Conservation (phyloP, 441 rosid genomes). For the Arabidopsis hybrid region DNA sequence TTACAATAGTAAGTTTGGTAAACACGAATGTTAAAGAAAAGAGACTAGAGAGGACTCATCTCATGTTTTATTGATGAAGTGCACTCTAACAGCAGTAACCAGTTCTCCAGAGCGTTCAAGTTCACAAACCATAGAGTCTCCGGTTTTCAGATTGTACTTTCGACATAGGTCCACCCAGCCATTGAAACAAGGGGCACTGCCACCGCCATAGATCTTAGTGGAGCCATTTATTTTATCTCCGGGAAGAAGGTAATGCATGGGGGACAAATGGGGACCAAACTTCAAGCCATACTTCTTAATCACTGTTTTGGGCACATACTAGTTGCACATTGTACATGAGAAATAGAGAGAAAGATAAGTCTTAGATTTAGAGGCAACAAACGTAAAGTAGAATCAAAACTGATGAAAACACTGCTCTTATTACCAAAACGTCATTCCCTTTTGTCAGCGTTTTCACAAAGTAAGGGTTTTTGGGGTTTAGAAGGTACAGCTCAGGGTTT, state of each 20-base stretch:
- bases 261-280: constrained; percentile 25
- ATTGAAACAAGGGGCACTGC: not conserved
- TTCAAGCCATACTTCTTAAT: constrained; percentile 27
- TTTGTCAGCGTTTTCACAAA: constrained; percentile 21
- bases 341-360: not conserved
- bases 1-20: constrained; percentile 16
- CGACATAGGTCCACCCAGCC: constrained; percentile 30
- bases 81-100: constrained; percentile 32
- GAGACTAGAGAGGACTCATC: constrained; percentile 4
- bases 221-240: not conserved
- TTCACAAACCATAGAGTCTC: constrained; percentile 36
- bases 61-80: not conserved
- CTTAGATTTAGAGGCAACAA: constrained; percentile 14
- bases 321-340: not conserved
- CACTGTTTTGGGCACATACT: constrained; percentile 1
- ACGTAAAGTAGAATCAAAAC: not conserved
- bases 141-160: constrained; percentile 15
- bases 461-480: constrained; percentile 23
- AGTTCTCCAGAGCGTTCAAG: constrained; percentile 33
- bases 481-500: constrained; percentile 33
- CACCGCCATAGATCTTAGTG: not conserved
- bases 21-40: not conserved
- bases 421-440: constrained; percentile 30
- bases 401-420: not conserved
- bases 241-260: constrained; percentile 2